Evolutionary conservation across 306 rosid genomes (phyloP), one percentile per base, ranked within the genome.

Genomic region (Trichosanthes cucumerina): DNA sequence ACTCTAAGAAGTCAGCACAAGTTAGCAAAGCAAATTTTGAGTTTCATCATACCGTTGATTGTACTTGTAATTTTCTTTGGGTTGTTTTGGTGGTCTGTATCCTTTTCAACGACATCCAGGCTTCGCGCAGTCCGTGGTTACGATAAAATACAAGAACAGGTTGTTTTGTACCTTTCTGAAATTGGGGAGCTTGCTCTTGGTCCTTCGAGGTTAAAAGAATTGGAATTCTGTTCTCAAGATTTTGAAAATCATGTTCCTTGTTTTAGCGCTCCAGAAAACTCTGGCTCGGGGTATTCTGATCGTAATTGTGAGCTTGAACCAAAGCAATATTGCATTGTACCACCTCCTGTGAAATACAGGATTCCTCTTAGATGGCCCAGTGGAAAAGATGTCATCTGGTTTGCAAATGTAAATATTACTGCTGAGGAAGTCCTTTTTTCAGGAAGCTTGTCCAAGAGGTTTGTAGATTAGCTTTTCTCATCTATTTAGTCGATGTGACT

Each of bases 321-420:
- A 72, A 87, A 79, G 85, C 93, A 86, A 82, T 82, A 80, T 80
- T 94, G 97, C 81, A 84, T 94, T 60, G 90, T 86, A 76, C 93
- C 89, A 65, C 89, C 98, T 16, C 97, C 97, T 52, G 75, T 79
- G 47, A 90, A 89, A 80, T 94, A 94, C 84, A 92, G 84, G 84
- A 89, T 94, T 86, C 98, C 98, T 84, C 97, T 94, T 68, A 86
- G 88, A 84, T 94, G 98, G 98, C 96, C 98, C 1, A 87, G 92
- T 21, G 97, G 98, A 78, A 90, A 80, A 88, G 98, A 94, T 86
- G 90, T 94, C 73, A 92, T 94, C 57, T 94, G 98, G 98, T 52
- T 88, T 87, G 86, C 91, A 65, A 94, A 94, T 83, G 98, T 92
- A 80, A 86, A 92, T 82, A 84, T 90, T 78, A 89, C 92, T 36